A percentile compares a stretch with the other conserved stretches of the same genome.
These are phyloP conservation scores for Firmiana major DNA, from an alignment of 345 rosid genomes.

Conservation along the genomic window DNA sequence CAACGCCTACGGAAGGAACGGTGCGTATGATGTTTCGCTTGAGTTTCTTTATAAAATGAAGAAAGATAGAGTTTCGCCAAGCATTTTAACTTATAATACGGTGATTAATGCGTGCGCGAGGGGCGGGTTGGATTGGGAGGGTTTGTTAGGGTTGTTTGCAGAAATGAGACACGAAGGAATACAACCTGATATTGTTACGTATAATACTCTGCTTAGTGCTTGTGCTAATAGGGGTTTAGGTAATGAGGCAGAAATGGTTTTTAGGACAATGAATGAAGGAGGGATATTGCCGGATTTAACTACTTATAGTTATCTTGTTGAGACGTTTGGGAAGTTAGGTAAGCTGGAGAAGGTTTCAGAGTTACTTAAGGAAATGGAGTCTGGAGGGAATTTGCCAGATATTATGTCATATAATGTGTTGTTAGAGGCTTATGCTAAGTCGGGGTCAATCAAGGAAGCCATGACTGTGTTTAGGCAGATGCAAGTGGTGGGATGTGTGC, in stretches of 20 bases:
- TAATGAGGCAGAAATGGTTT: constrained; percentile 91
- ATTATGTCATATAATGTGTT: constrained; percentile 74
- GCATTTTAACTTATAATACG: constrained; percentile 86
- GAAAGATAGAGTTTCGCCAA: constrained; percentile 64
- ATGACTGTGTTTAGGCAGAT: constrained; percentile 81
- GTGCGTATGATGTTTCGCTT: constrained; percentile 65
- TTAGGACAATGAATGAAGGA: constrained; percentile 89
- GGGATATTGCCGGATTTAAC: constrained; percentile 83
- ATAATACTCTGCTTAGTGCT: constrained; percentile 85
- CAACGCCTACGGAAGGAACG: constrained; percentile 84
- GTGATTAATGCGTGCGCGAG: constrained; percentile 86
- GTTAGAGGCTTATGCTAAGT: constrained; percentile 68
- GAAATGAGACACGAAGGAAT: constrained; percentile 95
- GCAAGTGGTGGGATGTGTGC: constrained; percentile 79
- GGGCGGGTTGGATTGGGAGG: constrained; percentile 94
- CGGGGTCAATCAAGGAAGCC: constrained; percentile 72
- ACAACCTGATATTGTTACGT: constrained; percentile 85
- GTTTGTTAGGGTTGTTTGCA: constrained; percentile 81
- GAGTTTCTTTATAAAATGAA: constrained; percentile 84
- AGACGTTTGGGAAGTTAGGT: constrained; percentile 64
- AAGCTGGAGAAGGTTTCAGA: constrained; percentile 67
- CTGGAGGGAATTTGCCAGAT: constrained; percentile 78
- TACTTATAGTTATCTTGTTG: constrained; percentile 70
- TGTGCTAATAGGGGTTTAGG: constrained; percentile 84
- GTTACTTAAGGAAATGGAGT: constrained; percentile 75